phyloP scores from a whole-genome alignment of 2,329 filamentous ascomycete genomes.

The Calonectria pteridis region DNA sequence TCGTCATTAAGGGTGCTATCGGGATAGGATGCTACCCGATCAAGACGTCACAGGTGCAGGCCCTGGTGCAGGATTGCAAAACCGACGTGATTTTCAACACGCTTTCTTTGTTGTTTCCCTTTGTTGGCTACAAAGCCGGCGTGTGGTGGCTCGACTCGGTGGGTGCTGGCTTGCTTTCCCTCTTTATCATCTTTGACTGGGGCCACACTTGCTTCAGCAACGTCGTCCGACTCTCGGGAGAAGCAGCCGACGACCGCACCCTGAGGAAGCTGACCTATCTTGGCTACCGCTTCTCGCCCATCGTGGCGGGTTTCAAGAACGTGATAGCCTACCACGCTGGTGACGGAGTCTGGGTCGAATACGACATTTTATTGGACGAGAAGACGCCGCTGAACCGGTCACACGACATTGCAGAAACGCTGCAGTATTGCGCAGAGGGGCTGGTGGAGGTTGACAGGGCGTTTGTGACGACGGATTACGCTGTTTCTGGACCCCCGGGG shows the following conservation, averaged over 20 bases:
- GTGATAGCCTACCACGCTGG: slow-evolving; percentile 51
- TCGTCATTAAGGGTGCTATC: slow-evolving; percentile 83
- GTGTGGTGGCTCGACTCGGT: slow-evolving; percentile 77
- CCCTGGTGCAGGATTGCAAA: slow-evolving; percentile 61
- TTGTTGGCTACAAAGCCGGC: slow-evolving; percentile 69
- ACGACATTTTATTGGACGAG: slow-evolving; percentile 48
- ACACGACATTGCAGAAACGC: slow-evolving; percentile 50
- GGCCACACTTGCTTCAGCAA: slow-evolving; percentile 61
- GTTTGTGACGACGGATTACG: slow-evolving; percentile 52
- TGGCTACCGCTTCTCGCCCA: slow-evolving; percentile 49
- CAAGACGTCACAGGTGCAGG: slow-evolving; percentile 85
- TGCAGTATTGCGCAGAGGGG: slow-evolving; percentile 52
- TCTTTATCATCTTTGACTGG: slow-evolving; percentile 80
- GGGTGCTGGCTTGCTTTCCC: slow-evolving; percentile 71
- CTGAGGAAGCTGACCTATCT: slow-evolving; percentile 50
- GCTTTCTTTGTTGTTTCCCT: slow-evolving; percentile 87
- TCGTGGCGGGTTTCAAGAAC: slow-evolving; percentile 49
- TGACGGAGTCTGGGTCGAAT: slow-evolving; percentile 51
- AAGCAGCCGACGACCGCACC: slow-evolving; percentile 46
- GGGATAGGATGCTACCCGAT: slow-evolving; percentile 87
- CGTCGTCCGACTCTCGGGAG: slow-evolving; percentile 47
- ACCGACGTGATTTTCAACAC: slow-evolving; percentile 90
- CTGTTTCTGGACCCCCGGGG: slow-evolving; percentile 46
- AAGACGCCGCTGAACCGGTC: slow-evolving; percentile 47
- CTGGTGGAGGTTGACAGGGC: slow-evolving; percentile 48